These are phyloP conservation scores for Oryza rufipogon DNA, from an alignment of 176 grass and related monocot species.

Conservation along the genomic window DNA sequence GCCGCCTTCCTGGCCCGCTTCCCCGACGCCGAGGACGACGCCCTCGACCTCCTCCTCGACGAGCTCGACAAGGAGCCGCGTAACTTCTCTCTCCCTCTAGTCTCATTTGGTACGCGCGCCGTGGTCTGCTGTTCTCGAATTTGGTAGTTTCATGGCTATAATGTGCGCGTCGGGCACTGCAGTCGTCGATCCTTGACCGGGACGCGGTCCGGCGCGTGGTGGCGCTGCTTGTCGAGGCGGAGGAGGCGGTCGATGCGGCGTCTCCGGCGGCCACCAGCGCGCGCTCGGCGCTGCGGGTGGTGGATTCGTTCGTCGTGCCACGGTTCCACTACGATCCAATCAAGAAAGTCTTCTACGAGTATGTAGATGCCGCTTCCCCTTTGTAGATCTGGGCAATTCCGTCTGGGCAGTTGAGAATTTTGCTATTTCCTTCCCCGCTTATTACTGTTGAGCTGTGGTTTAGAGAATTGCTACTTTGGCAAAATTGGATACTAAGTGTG, in stretches of 20 bases:
- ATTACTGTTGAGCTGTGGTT: not conserved
- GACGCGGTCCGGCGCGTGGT: conserved; percentile 73
- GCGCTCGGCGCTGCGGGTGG: conserved; percentile 61
- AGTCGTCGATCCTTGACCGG: conserved; percentile 77
- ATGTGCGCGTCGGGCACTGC: conserved; percentile 44
- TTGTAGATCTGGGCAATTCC: conserved; percentile 38
- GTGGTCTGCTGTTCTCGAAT: not conserved
- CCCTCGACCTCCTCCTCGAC: conserved; percentile 83
- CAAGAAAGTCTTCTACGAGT: conserved; percentile 95
- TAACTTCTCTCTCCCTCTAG: conserved; percentile 22
- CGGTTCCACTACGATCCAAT: conserved; percentile 83
- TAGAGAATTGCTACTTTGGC: not conserved
- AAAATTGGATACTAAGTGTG: not conserved
- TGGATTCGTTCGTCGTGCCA: conserved; percentile 78
- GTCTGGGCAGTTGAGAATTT: not conserved
- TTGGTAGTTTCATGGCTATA: not conserved
- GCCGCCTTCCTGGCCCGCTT: conserved; percentile 72
- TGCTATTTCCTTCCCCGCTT: not conserved
- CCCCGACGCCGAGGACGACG: conserved; percentile 77
- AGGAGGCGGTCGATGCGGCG: conserved; percentile 57
- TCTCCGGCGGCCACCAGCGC: conserved; percentile 48
- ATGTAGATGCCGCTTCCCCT: conserved; percentile 36
- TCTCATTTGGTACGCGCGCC: not conserved
- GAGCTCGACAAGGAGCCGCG: conserved; percentile 77
- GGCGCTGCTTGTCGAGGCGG: conserved; percentile 65